phyloP scores from a whole-genome alignment of 352 stramenopile species.

The Sclerospora graminicola region DNA sequence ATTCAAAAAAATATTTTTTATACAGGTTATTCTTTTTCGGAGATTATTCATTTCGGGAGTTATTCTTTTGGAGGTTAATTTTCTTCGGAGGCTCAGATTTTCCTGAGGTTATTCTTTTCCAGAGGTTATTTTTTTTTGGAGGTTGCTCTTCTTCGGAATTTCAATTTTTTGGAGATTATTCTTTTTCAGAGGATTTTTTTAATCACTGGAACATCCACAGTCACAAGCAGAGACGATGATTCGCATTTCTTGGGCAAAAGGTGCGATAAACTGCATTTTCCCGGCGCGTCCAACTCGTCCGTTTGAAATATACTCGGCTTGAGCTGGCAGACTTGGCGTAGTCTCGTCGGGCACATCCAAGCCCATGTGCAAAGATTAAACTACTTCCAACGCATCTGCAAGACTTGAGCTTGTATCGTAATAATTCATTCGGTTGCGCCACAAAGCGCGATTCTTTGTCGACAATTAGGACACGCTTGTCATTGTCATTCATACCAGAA shows the following conservation, averaged over 20 bases:
- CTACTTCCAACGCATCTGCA: slow-evolving; percentile 36
- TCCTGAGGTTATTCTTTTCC: too few relatives aligned
- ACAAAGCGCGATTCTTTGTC: slow-evolving; percentile 29
- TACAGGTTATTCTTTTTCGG: too few relatives aligned
- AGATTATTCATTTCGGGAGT: too few relatives aligned
- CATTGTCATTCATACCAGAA: too few relatives aligned
- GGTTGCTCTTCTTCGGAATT: too few relatives aligned
- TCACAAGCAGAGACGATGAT: slow-evolving; percentile 24
- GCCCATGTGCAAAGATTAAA: slow-evolving; percentile 53
- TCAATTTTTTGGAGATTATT: too few relatives aligned
- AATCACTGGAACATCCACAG: slow-evolving; percentile 32
- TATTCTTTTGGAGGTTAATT: too few relatives aligned
- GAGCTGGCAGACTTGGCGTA: slow-evolving; percentile 9
- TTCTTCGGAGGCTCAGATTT: too few relatives aligned
- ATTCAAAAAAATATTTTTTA: too few relatives aligned
- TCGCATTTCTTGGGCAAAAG: slow-evolving; percentile 23
- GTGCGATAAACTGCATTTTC: slow-evolving; percentile 18
- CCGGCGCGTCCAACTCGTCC: slow-evolving; percentile 10
- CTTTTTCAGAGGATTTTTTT: too few relatives aligned
- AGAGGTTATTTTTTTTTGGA: too few relatives aligned
- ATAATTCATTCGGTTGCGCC: slow-evolving; percentile 48
- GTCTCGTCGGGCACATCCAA: slow-evolving; percentile 32
- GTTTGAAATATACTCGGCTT: slow-evolving; percentile 16
- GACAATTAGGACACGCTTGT: too few relatives aligned
- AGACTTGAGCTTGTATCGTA: slow-evolving; percentile 75